Evolutionary conservation across 1,284 basidiomycete genomes (phyloP).

Genomic region (Irpex sp.): DNA sequence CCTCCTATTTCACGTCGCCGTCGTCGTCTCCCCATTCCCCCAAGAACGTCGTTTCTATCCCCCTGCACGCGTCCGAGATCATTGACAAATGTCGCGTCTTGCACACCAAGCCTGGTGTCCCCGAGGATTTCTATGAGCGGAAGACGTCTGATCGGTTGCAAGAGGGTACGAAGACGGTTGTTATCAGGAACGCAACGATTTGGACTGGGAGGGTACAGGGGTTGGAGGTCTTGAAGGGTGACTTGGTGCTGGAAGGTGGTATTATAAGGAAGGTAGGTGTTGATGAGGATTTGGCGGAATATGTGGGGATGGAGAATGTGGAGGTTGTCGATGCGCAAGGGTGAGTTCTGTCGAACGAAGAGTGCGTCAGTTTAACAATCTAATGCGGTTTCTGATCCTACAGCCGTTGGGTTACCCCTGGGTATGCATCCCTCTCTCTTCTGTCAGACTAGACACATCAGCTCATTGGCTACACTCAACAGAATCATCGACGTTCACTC

Average conservation of each 20-base stretch:
- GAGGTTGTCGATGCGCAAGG: slow-evolving; percentile 18
- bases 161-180: slow-evolving; percentile 19
- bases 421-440: slow-evolving; percentile 12
- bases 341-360: slow-evolving; percentile 3
- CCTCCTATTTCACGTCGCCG: slow-evolving; percentile 6
- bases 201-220: slow-evolving; percentile 62
- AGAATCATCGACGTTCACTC: slow-evolving; percentile 48
- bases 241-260: slow-evolving; percentile 53
- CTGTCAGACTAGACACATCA: background rate
- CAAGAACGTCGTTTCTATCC: slow-evolving; percentile 11
- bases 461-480: background rate
- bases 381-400: background rate
- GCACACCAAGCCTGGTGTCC: slow-evolving; percentile 36
- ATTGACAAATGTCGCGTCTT: slow-evolving; percentile 38
- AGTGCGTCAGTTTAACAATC: background rate
- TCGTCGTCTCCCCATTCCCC: background rate
- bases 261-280: slow-evolving; percentile 49
- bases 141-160: slow-evolving; percentile 64
- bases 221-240: slow-evolving; percentile 46
- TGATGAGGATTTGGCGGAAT: slow-evolving; percentile 17
- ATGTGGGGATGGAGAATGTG: slow-evolving; percentile 6
- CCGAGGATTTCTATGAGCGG: slow-evolving; percentile 45
- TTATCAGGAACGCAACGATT: slow-evolving; percentile 50
- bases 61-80: slow-evolving; percentile 22
- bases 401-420: slow-evolving; percentile 24